Conservation (phyloP, 768 basidiomycete genomes). For the Podaxis sp. region DNA sequence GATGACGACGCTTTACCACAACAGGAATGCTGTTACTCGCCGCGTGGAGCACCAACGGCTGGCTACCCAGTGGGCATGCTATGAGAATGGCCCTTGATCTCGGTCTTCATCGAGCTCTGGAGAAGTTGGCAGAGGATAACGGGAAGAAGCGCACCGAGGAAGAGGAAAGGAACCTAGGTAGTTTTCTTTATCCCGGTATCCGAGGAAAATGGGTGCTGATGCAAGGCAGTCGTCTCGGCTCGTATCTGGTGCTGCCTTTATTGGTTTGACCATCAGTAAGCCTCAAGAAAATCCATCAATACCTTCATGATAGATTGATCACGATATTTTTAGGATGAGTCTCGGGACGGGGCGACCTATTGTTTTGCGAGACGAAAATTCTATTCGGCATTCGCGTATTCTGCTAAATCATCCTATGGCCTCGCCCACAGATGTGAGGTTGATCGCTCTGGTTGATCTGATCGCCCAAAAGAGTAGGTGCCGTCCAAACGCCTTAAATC, state of each 20-base stretch:
- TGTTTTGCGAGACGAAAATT: slow-evolving; percentile 84
- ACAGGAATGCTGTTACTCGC: slow-evolving; percentile 88
- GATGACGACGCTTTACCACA: slow-evolving; percentile 27
- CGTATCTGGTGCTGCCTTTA: slow-evolving; percentile 94
- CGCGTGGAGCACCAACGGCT: slow-evolving; percentile 93
- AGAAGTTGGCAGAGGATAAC: slow-evolving; percentile 79
- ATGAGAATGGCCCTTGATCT: slow-evolving; percentile 96
- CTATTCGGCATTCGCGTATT: slow-evolving; percentile 80
- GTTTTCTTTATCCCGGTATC: slow-evolving; percentile 19
- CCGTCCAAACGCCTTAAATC: background rate
- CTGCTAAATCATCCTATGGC: slow-evolving; percentile 84
- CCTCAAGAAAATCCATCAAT: slow-evolving; percentile 15
- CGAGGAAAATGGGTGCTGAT: slow-evolving; percentile 7
- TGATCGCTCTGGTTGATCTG: slow-evolving; percentile 85
- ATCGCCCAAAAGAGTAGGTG: slow-evolving; percentile 85
- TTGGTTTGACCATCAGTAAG: slow-evolving; percentile 95
- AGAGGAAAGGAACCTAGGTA: slow-evolving; percentile 84
- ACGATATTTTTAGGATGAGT: slow-evolving; percentile 62
- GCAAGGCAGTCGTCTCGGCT: slow-evolving; percentile 73
- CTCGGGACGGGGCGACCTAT: slow-evolving; percentile 90
- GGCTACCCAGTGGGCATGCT: slow-evolving; percentile 94
- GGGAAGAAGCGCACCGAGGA: slow-evolving; percentile 72
- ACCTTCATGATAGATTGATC: background rate
- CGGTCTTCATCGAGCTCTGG: slow-evolving; percentile 87
- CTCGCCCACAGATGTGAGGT: slow-evolving; percentile 85